phyloP scores from a whole-genome alignment of 1,284 basidiomycete species.

The Ustilago xerochloae region DNA sequence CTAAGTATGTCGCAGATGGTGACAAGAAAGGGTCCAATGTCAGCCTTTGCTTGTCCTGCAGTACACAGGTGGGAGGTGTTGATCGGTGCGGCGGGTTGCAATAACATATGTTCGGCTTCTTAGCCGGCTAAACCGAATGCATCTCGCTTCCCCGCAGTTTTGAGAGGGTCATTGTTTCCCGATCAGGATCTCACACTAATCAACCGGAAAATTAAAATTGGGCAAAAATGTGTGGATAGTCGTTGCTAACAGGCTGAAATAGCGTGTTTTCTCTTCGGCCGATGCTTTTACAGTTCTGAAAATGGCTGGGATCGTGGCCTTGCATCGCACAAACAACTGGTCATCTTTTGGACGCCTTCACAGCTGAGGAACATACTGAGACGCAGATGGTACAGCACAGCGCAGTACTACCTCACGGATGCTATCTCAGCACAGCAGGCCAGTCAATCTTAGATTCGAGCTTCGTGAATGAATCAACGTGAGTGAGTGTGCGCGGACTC shows the following conservation, averaged over 20 bases:
- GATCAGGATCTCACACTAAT: neutral
- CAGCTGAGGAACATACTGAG: neutral
- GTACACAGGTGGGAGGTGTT: neutral
- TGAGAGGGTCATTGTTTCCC: neutral
- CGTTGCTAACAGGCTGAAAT: neutral
- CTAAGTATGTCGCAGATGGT: too few species aligned
- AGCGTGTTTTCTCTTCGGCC: too few species aligned
- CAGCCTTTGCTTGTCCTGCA: neutral
- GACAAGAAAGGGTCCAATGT: neutral
- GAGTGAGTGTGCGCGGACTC: neutral
- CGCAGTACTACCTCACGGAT: neutral
- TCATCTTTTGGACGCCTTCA: too few species aligned
- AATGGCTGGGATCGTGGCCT: too few species aligned
- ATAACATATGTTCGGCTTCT: slow-evolving; percentile 26
- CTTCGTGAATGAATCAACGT: neutral
- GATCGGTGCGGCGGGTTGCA: neutral
- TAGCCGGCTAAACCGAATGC: slow-evolving; percentile 26
- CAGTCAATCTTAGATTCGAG: neutral
- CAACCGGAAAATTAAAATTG: too few species aligned
- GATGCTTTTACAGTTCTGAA: too few species aligned
- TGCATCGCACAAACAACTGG: too few species aligned
- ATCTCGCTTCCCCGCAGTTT: slow-evolving; percentile 9
- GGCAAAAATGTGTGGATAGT: too few species aligned
- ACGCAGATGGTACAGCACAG: neutral
- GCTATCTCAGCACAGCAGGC: neutral